Conservation (phyloP, 495 filamentous ascomycete species). For the Chaetomium cochliodes region DNA sequence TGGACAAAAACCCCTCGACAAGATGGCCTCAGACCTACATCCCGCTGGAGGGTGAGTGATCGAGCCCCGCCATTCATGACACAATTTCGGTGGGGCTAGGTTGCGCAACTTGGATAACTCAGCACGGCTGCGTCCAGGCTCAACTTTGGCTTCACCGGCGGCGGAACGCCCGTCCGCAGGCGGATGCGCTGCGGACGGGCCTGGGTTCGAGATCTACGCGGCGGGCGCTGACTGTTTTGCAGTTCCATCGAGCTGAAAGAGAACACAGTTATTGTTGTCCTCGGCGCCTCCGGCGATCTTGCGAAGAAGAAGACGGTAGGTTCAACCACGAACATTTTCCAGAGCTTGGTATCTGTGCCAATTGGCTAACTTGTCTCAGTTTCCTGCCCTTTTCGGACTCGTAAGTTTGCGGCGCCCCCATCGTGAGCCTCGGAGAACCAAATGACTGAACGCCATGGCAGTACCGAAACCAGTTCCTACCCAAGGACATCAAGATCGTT, state of each 20-base stretch:
- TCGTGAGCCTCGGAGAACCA: conserved; percentile 1
- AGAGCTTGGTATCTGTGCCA: conserved; percentile 20
- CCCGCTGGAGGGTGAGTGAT: conserved; percentile 39
- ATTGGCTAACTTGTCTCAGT: conserved; percentile 57
- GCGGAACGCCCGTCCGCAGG: neutral
- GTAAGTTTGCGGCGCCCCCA: conserved; percentile 56
- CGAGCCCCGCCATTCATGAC: conserved; percentile 36
- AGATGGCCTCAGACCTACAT: conserved; percentile 44
- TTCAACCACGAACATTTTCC: conserved; percentile 21
- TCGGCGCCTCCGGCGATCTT: conserved; percentile 95
- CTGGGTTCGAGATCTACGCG: neutral
- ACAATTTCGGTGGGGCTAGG: conserved; percentile 26
- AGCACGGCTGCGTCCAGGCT: conserved; percentile 6
- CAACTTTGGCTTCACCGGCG: conserved; percentile 8
- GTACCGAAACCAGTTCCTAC: conserved; percentile 98
- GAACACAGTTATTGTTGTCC: conserved; percentile 95
- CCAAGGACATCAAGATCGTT: conserved; percentile 94
- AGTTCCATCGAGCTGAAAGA: conserved; percentile 86
- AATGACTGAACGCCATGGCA: conserved; percentile 45
- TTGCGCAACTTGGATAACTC: conserved; percentile 22
- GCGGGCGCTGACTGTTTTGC: conserved; percentile 12
- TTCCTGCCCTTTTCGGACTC: conserved; percentile 96
- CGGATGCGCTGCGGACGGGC: neutral
- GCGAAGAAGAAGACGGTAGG: conserved; percentile 99
- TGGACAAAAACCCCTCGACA: conserved; percentile 29